A percentile compares a stretch with the other conserved stretches of the same genome.
Conservation (phyloP, 1,284 basidiomycete genomes). For the Fomitiporia mediterranea region DNA sequence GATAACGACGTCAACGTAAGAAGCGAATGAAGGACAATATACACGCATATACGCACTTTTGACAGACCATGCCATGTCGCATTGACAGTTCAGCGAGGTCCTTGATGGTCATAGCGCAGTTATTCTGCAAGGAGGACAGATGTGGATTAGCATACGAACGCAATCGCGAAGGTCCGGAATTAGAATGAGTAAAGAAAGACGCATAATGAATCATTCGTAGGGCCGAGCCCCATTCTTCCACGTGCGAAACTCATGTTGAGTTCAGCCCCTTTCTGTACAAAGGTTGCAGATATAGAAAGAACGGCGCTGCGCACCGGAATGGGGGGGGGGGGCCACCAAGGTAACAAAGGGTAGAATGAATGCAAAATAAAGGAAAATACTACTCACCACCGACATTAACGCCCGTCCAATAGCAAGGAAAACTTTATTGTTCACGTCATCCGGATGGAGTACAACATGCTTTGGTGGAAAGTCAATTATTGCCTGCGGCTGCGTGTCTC, state of each 20-base stretch:
- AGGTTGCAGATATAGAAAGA: not conserved
- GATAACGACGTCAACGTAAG: slow-evolving; percentile 8
- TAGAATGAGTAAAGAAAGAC: slow-evolving; percentile 15
- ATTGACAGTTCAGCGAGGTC: slow-evolving; percentile 69
- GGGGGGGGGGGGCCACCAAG: not conserved
- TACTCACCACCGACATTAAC: slow-evolving; percentile 65
- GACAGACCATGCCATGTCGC: slow-evolving; percentile 59
- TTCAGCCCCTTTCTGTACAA: slow-evolving; percentile 6
- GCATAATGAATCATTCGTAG: slow-evolving; percentile 1
- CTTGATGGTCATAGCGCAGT: slow-evolving; percentile 78
- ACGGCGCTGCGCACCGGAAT: not conserved
- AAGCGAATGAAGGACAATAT: slow-evolving; percentile 3
- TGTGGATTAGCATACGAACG: slow-evolving; percentile 15
- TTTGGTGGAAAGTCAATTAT: slow-evolving; percentile 52
- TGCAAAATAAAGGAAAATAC: not conserved
- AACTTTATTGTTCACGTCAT: slow-evolving; percentile 64
- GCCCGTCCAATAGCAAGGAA: slow-evolving; percentile 66
- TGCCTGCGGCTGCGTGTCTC: slow-evolving; percentile 19
- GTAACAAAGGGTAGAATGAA: not conserved
- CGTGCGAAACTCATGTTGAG: slow-evolving; percentile 13
- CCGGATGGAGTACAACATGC: slow-evolving; percentile 61
- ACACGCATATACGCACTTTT: slow-evolving; percentile 45
- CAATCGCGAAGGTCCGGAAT: slow-evolving; percentile 12
- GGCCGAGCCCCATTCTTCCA: slow-evolving; percentile 8
- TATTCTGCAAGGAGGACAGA: slow-evolving; percentile 42